Evolutionary conservation across 2,329 filamentous ascomycete genomes (phyloP).

Genomic region (Mycosphaerella sp.): DNA sequence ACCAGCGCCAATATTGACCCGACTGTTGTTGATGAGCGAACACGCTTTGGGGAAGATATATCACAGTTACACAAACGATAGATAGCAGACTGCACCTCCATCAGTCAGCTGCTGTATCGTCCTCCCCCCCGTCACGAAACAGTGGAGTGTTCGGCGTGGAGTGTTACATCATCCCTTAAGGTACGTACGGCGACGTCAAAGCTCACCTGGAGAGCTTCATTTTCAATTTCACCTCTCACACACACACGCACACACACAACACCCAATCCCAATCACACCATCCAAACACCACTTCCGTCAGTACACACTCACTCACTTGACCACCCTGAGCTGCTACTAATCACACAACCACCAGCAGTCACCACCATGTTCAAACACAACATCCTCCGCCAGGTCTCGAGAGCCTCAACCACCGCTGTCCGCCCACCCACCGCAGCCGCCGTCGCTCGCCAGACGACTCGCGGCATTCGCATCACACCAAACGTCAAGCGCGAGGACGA

Average conservation of each 20-base stretch:
- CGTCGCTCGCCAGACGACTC: conserved; percentile 16
- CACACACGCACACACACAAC: not conserved
- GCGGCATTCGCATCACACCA: conserved; percentile 21
- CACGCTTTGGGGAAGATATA: too few species aligned
- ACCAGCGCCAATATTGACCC: not conserved
- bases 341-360: not conserved
- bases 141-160: not conserved
- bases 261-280: too few species aligned
- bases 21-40: not conserved
- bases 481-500: conserved; percentile 21
- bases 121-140: not conserved
- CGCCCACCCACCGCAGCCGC: conserved; percentile 23
- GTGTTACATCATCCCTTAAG: not conserved
- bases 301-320: not conserved
- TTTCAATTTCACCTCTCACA: not conserved
- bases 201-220: conserved; percentile 3
- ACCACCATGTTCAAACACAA: conserved; percentile 30
- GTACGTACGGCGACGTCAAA: not conserved
- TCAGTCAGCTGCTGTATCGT: too few species aligned
- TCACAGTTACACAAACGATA: too few species aligned
- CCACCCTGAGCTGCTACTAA: not conserved
- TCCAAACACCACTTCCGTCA: too few species aligned
- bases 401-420: conserved; percentile 28
- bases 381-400: conserved; percentile 30
- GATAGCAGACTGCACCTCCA: too few species aligned